Base-by-base conservation (phyloP, 2,329 filamentous ascomycete species). In the Paracoccidioides brasiliensis region DNA sequence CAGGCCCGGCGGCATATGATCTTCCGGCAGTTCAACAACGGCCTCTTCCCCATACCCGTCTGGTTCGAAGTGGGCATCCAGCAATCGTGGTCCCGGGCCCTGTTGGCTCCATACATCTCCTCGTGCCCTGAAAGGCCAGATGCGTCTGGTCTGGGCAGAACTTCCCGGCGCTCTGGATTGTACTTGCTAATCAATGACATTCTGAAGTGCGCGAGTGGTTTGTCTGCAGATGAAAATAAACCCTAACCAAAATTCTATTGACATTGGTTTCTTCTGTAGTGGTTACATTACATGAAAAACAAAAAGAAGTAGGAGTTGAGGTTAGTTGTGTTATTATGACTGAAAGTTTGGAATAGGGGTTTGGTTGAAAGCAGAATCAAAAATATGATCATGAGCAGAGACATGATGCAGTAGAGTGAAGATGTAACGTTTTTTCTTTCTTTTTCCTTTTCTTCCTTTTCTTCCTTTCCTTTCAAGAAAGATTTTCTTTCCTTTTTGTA, bases 1-100 rank as follows among this genome's bases (percentile, higher is more conserved):
- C 88, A 93, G 67, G 85, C 87, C 0, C 83, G 88, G 0, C 88
- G 94, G 73, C 86, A 94, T 72, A 77, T 90, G 74, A 83, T 87
- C 61, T 93, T 93, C 77, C 83, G 88, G 22, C 88, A 93, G 66
- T 88, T 93, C 67, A 78, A 82, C 38, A 78, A 82, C 38, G 88
- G 88, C 14, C 78, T 88, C 5, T 86, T 87, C 70, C 85, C 88
- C 28, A 88, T 88, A 84, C 85, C 87, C 0, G 84, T 86, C 8
- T 93, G 86, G 86, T 90, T 91, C 66, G 82, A 88, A 64, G 77
- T 82, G 5, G 86, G 86, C 42, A 83, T 91, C 30, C 88, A 87
- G 0, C 88, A 94, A 68, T 88, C 84, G 0, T 94, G 88, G 87
- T 81, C 83, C 0, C 94, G 88, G 88, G 86, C 87, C 0, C 77